Percentiles rank a stretch among this genome's conserved stretches.
Conservation (phyloP, 192 early-diverging fungal genomes). For the Mortierella alpina region DNA sequence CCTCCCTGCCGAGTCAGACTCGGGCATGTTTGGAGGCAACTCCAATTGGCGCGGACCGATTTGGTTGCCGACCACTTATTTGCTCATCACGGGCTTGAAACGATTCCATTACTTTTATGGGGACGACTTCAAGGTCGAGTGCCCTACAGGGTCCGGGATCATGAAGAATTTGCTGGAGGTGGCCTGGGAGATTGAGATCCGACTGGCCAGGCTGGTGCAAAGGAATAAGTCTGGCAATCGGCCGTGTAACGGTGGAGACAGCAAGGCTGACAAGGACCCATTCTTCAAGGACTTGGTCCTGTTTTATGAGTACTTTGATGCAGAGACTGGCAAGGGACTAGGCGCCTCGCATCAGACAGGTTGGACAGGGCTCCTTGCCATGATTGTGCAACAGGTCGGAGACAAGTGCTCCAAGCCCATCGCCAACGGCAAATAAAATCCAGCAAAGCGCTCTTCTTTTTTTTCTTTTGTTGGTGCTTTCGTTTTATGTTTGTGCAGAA, state of each 20-base stretch:
- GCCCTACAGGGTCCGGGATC: slow-evolving; percentile 34
- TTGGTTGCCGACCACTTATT: slow-evolving; percentile 45
- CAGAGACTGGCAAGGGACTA: slow-evolving; percentile 60
- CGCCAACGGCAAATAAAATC: background rate
- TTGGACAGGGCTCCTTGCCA: slow-evolving; percentile 64
- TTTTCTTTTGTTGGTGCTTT: too few relatives aligned
- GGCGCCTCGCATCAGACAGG: slow-evolving; percentile 69
- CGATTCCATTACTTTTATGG: slow-evolving; percentile 54
- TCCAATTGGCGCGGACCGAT: slow-evolving; percentile 51
- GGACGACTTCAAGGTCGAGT: slow-evolving; percentile 44
- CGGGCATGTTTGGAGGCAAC: slow-evolving; percentile 53
- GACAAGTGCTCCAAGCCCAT: slow-evolving; percentile 23
- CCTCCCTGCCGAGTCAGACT: slow-evolving; percentile 55
- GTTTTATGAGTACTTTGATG: slow-evolving; percentile 68
- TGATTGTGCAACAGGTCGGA: slow-evolving; percentile 43
- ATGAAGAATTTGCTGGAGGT: slow-evolving; percentile 42
- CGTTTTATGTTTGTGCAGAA: background rate
- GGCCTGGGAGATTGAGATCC: slow-evolving; percentile 43
- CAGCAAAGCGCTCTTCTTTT: too few relatives aligned
- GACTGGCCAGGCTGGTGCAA: slow-evolving; percentile 34
- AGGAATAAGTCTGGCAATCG: slow-evolving; percentile 47
- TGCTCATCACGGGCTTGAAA: slow-evolving; percentile 23
- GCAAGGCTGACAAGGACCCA: slow-evolving; percentile 53
- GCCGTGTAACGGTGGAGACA: slow-evolving; percentile 52
- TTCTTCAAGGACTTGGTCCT: slow-evolving; percentile 60